Base-by-base conservation (phyloP, 2,329 filamentous ascomycete genomes). In the Penicillium sp. region DNA sequence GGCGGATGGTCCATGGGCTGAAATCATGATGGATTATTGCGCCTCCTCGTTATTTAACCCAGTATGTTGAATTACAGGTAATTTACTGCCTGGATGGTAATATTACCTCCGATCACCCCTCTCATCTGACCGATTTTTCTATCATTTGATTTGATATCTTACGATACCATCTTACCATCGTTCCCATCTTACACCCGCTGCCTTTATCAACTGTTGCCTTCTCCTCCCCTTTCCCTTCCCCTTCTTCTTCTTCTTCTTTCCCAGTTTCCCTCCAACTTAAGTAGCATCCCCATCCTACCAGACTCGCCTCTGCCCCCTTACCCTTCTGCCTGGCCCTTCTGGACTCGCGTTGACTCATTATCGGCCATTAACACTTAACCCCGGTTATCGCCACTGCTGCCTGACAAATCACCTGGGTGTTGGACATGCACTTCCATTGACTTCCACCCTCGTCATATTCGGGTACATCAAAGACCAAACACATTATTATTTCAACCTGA, bases 341-440 rank as follows among this genome's bases (percentile, higher is more conserved):
- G 26, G 28, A 56, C 54, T 47, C 54, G 30, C 49, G 26, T 59
- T 65, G 63, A 65, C 65, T 64, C 60, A 63, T 65, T 26, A 15
- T 63, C 60, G 61, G 65, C 59, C 62, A 66, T 66, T 67, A 59
- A 56, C 56, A 51, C 64, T 67, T 68, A 67, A 65, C 58, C 28
- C 65, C 61, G 59, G 56, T 64, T 66, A 66, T 68, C 59, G 66
- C 65, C 66, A 68, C 66, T 53, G 45, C 30, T 33, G 54, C 64
- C 62, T 68, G 65, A 68, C 62, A 69, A 69, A 67, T 69, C 66
- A 63, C 54, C 44, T 44, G 42, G 56, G 53, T 59, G 60, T 57
- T 56, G 45, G 57, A 57, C 53, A 61, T 68, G 59, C 58, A 66
- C 50, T 68, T 68, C 67, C 65, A 68, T 68, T 68, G 65, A 68